Evolutionary conservation across 2,329 filamentous ascomycete genomes (phyloP).

Genomic region (Taxawa tesnikishii): DNA sequence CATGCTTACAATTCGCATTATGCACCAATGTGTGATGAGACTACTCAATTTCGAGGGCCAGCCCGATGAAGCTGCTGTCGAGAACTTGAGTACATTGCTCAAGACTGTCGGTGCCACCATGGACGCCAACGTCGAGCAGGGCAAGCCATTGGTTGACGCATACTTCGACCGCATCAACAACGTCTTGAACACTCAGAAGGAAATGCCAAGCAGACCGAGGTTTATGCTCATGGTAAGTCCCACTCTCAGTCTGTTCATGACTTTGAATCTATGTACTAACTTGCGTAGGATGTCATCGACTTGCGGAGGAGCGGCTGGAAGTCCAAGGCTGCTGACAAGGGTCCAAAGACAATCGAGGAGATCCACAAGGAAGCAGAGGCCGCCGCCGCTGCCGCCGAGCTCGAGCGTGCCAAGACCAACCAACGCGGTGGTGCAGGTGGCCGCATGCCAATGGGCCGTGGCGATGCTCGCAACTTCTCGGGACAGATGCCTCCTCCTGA

Average conservation of each 20-base stretch:
- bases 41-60: conserved; percentile 88
- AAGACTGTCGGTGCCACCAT: conserved; percentile 84
- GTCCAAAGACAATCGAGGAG: conserved; percentile 90
- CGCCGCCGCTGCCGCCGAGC: conserved; percentile 70
- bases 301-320: conserved; percentile 66
- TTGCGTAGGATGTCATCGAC: conserved; percentile 61
- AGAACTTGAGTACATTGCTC: conserved; percentile 87
- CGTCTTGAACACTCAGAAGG: conserved; percentile 65
- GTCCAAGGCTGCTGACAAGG: conserved; percentile 91
- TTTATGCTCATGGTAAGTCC: conserved; percentile 77
- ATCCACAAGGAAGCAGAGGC: conserved; percentile 73
- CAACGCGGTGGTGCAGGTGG: conserved; percentile 54
- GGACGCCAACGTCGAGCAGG: conserved; percentile 70
- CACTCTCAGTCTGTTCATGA: not conserved
- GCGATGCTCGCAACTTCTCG: conserved; percentile 77
- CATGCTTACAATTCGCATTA: conserved; percentile 98
- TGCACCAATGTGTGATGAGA: conserved; percentile 98
- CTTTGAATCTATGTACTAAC: conserved; percentile 1
- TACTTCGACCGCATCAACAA: conserved; percentile 84
- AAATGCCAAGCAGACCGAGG: conserved; percentile 69
- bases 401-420: conserved; percentile 43
- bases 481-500: conserved; percentile 53
- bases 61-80: conserved; percentile 91
- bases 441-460: conserved; percentile 64
- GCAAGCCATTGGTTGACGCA: conserved; percentile 73